phyloP scores from a whole-genome alignment of 2,329 filamentous ascomycete genomes.

The Aspergillus tubingensis region DNA sequence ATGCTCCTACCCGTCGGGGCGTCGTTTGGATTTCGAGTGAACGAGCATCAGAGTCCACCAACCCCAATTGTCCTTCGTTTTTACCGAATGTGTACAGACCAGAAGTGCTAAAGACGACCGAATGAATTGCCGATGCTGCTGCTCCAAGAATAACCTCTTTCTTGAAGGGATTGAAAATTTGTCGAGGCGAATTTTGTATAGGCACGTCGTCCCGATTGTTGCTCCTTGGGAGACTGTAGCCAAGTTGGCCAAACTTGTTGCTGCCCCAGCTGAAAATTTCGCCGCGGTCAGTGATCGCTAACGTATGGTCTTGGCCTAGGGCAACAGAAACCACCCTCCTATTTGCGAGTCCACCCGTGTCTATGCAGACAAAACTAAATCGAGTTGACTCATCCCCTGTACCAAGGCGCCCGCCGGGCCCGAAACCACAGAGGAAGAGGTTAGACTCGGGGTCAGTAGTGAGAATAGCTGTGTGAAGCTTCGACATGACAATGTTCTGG shows the following conservation, averaged over 20 bases:
- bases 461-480: slow-evolving; percentile 85
- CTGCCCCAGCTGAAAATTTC: slow-evolving; percentile 94
- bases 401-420: slow-evolving; percentile 83
- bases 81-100: slow-evolving; percentile 93
- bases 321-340: slow-evolving; percentile 77
- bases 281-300: slow-evolving; percentile 83
- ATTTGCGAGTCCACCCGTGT: slow-evolving; percentile 70
- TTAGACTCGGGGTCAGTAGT: slow-evolving; percentile 88
- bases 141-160: slow-evolving; percentile 79
- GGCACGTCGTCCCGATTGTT: slow-evolving; percentile 75
- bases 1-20: slow-evolving; percentile 85
- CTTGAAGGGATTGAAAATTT: slow-evolving; percentile 89
- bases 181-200: slow-evolving; percentile 76
- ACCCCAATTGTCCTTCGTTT: slow-evolving; percentile 87
- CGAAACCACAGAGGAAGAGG: slow-evolving; percentile 88
- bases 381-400: slow-evolving; percentile 86
- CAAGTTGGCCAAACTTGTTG: slow-evolving; percentile 81
- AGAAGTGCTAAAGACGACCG: slow-evolving; percentile 78
- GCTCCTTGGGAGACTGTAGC: slow-evolving; percentile 71
- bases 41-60: slow-evolving; percentile 92
- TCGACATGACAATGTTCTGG: slow-evolving; percentile 82
- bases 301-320: slow-evolving; percentile 85
- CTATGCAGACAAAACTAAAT: slow-evolving; percentile 81
- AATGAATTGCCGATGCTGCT: slow-evolving; percentile 88
- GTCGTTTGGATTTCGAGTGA: slow-evolving; percentile 81